phyloP scores from a whole-genome alignment of 352 stramenopile species.

The Globisporangium splendens region DNA sequence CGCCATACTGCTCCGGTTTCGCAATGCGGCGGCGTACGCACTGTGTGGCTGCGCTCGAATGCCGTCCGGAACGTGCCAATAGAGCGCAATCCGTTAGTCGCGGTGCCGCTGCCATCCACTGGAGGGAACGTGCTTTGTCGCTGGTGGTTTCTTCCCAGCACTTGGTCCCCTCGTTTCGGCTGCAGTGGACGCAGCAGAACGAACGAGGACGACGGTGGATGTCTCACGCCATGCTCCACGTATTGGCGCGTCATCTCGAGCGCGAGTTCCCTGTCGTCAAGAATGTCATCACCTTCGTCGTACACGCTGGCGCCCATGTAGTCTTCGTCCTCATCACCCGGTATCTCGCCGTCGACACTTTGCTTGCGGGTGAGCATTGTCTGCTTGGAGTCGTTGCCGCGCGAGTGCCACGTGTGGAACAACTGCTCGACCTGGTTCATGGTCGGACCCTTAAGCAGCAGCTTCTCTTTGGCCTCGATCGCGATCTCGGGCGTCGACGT shows the following conservation, averaged over 20 bases:
- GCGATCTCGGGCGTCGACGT: constrained; percentile 22
- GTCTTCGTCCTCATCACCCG: constrained; percentile 20
- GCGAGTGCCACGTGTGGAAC: constrained; percentile 33
- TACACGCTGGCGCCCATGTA: constrained; percentile 17
- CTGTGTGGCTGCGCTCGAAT: constrained; percentile 10
- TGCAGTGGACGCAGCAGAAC: constrained; percentile 23
- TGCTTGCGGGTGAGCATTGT: constrained; percentile 2
- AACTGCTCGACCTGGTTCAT: constrained; percentile 32
- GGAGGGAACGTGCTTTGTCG: constrained; percentile 1
- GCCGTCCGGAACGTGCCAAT: constrained; percentile 21
- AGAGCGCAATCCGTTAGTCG: constrained; percentile 8
- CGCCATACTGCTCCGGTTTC: not conserved
- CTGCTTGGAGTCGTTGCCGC: constrained; percentile 12
- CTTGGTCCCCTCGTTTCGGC: constrained; percentile 24
- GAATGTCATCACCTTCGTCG: constrained; percentile 3
- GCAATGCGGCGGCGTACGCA: not conserved
- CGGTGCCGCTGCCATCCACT: too few relatives aligned
- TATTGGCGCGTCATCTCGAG: constrained; percentile 26
- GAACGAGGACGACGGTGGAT: constrained; percentile 12
- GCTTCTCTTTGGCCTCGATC: constrained; percentile 22
- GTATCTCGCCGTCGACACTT: not conserved
- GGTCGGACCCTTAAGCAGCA: constrained; percentile 20
- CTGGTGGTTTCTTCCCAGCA: constrained; percentile 14
- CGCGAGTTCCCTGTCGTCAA: constrained; percentile 19
- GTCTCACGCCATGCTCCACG: constrained; percentile 15